A percentile compares a stretch with the other conserved stretches of the same genome.
phyloP scores from a whole-genome alignment of 2,329 filamentous ascomycete genomes.

The Epichloe gansuensis region DNA sequence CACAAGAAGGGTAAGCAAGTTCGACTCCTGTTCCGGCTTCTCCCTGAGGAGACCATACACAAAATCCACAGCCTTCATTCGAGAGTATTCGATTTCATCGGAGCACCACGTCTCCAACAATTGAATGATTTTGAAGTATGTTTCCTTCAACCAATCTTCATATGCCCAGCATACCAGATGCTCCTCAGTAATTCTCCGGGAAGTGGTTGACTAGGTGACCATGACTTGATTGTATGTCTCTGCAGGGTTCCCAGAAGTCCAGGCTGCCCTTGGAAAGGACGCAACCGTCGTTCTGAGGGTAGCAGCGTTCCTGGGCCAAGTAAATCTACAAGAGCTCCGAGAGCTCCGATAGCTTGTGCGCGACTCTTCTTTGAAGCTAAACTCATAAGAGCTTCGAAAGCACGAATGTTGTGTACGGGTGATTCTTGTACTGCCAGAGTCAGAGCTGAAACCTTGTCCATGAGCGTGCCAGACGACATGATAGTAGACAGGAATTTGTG shows the following conservation, averaged over 20 bases:
- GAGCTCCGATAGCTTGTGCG: conserved; percentile 82
- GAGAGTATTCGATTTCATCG: conserved; percentile 90
- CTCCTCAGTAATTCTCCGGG: conserved; percentile 59
- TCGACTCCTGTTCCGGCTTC: conserved; percentile 95
- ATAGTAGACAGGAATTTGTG: conserved; percentile 96
- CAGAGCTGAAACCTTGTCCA: conserved; percentile 90
- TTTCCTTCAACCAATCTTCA: conserved; percentile 89
- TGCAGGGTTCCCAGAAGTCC: conserved; percentile 61
- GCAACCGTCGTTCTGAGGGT: conserved; percentile 69
- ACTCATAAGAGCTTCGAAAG: conserved; percentile 70
- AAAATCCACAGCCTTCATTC: conserved; percentile 77
- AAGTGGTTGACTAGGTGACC: conserved; percentile 57
- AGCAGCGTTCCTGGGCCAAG: conserved; percentile 80
- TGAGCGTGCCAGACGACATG: conserved; percentile 90
- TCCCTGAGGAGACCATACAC: conserved; percentile 85
- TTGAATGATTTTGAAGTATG: conserved; percentile 88
- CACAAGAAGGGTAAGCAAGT: conserved; percentile 77
- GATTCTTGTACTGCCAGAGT: conserved; percentile 94
- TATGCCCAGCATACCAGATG: conserved; percentile 84
- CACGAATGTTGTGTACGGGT: conserved; percentile 81
- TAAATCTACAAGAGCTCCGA: conserved; percentile 87
- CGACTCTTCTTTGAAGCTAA: conserved; percentile 90
- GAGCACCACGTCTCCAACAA: conserved; percentile 86
- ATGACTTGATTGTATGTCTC: conserved; percentile 41
- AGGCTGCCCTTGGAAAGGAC: conserved; percentile 68